Percentiles rank a stretch among this genome's conserved stretches.
These are phyloP conservation scores for Barbarea vulgaris DNA, from an alignment of 345 rosid genomes.

Conservation along the genomic window DNA sequence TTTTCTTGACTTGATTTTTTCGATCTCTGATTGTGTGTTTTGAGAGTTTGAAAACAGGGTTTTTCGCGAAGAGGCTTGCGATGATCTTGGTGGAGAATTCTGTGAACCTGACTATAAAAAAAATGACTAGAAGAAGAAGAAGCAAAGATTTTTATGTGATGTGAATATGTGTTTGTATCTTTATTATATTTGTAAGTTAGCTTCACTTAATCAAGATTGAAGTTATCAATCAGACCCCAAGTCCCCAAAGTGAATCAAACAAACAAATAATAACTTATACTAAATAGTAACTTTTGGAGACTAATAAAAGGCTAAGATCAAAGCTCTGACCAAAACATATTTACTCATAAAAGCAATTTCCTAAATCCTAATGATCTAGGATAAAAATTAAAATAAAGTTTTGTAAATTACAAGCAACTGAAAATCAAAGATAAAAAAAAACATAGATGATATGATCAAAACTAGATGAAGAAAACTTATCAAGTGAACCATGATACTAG, in stretches of 20 bases:
- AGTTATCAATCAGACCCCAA: neutral
- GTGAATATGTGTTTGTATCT: conserved; percentile 36
- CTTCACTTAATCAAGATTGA: conserved; percentile 10
- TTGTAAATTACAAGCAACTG: conserved; percentile 61
- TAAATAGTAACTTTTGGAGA: neutral
- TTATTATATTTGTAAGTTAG: conserved; percentile 5
- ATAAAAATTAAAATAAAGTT: conserved; percentile 41
- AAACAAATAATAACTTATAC: neutral
- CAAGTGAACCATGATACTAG: neutral
- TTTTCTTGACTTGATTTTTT: neutral
- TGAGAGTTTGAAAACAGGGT: conserved; percentile 50
- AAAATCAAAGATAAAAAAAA: conserved; percentile 44
- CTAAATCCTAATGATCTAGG: neutral
- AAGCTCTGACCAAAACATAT: neutral
- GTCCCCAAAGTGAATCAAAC: neutral
- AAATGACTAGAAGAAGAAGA: conserved; percentile 40
- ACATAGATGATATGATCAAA: neutral
- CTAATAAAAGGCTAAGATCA: neutral
- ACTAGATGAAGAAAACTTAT: neutral
- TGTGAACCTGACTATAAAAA: conserved; percentile 62
- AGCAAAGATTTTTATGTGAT: neutral
- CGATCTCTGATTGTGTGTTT: conserved; percentile 20
- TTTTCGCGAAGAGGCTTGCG: conserved; percentile 79
- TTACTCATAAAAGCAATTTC: neutral
- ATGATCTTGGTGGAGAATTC: conserved; percentile 96